Evolutionary conservation across 192 early-diverging fungal genomes (phyloP).

Genomic region (Umbelopsis ramanniana): DNA sequence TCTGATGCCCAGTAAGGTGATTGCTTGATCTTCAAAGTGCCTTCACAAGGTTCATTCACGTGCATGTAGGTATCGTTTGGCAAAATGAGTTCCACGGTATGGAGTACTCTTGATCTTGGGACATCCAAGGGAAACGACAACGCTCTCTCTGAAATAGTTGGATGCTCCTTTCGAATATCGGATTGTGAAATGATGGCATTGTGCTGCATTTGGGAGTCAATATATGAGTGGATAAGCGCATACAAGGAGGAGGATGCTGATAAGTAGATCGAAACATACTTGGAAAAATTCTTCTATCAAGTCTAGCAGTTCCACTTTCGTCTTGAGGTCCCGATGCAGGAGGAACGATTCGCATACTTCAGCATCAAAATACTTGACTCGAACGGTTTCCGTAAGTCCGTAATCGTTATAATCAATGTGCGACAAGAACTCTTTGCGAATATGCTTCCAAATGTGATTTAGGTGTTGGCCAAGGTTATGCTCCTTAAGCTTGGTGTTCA

Average conservation of each 20-base stretch:
- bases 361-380: constrained; percentile 59
- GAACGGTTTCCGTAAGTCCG: constrained; percentile 58
- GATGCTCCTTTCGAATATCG: constrained; percentile 8
- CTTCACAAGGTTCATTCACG: constrained; percentile 62
- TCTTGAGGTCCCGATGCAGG: constrained; percentile 51
- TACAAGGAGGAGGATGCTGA: neutral
- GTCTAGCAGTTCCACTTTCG: constrained; percentile 52
- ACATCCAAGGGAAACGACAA: constrained; percentile 51
- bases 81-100: constrained; percentile 56
- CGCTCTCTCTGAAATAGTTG: constrained; percentile 11
- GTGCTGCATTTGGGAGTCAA: constrained; percentile 21
- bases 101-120: constrained; percentile 52
- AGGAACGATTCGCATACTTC: constrained; percentile 51
- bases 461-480: constrained; percentile 54
- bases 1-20: constrained; percentile 54
- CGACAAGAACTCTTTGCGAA: constrained; percentile 52
- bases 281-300: constrained; percentile 60
- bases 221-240: neutral
- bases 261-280: constrained; percentile 30
- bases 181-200: constrained; percentile 29
- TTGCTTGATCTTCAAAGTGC: constrained; percentile 54
- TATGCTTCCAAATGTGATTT: constrained; percentile 45
- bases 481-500: constrained; percentile 45
- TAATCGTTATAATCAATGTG: constrained; percentile 63
- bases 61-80: constrained; percentile 43